Evolutionary conservation across 2,329 filamentous ascomycete species (phyloP).

Genomic region (Sarocladium oryzae): DNA sequence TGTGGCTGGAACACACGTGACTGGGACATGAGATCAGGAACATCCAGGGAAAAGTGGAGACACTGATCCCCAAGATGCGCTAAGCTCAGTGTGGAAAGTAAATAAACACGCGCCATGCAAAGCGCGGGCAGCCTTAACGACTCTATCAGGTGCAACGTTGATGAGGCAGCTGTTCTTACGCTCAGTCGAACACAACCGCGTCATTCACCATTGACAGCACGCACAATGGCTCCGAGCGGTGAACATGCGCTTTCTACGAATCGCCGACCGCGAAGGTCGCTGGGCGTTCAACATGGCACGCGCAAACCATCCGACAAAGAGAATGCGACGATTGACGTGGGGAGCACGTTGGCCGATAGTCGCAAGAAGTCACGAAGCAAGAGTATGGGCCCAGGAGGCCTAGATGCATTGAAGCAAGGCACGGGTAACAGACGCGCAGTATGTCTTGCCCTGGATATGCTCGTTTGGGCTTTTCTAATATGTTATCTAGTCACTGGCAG

Average conservation of each 20-base stretch:
- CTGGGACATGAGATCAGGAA: neutral
- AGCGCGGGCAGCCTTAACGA: conserved; percentile 4
- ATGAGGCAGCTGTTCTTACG: conserved; percentile 10
- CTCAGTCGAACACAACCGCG: conserved; percentile 12
- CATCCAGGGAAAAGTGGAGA: neutral
- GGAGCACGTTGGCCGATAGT: conserved; percentile 42
- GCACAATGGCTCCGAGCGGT: conserved; percentile 23
- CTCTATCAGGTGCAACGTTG: conserved; percentile 19
- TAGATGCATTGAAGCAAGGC: conserved; percentile 72
- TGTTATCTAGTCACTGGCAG: conserved; percentile 46
- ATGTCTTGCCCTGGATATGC: conserved; percentile 22
- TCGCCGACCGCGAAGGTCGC: conserved; percentile 63
- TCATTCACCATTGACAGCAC: neutral
- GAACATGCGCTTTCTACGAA: conserved; percentile 48
- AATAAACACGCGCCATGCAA: conserved; percentile 26
- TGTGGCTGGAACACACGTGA: conserved; percentile 21
- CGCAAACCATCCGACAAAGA: conserved; percentile 62
- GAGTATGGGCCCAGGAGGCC: conserved; percentile 86
- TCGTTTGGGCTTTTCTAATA: conserved; percentile 12
- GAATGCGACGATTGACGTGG: conserved; percentile 65
- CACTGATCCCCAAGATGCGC: conserved; percentile 2
- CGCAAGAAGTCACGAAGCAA: conserved; percentile 80
- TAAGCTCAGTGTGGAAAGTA: conserved; percentile 24
- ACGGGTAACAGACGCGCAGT: conserved; percentile 77
- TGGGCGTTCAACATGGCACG: conserved; percentile 50